A percentile compares a stretch with the other conserved stretches of the same genome.
These are phyloP conservation scores for sorghum (Sorghum bicolor) DNA, from an alignment of 176 grass and related monocot genomes.

Conservation along the genomic window Sorghum_bicolor_NCBIv3 NC_012873.2:58205501-58206000, in stretches of 20 bases:
- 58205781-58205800: background rate
- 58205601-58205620: slow-evolving; percentile 22
- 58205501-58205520: background rate
- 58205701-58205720: background rate
- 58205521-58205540: slow-evolving; percentile 58
- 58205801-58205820: background rate
- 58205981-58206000: background rate
- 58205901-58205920: background rate
- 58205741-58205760: background rate
- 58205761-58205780: background rate
- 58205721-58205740: background rate
- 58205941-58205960: background rate
- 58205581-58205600: background rate
- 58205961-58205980: background rate
- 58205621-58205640: slow-evolving; percentile 17
- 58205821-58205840: background rate
- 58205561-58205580: slow-evolving; percentile 64
- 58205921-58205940: background rate
- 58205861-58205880: no score
- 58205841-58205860: background rate
- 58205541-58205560: slow-evolving; percentile 27
- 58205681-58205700: background rate
- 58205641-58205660: slow-evolving; percentile 34
- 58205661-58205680: background rate
- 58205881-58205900: no score